phyloP scores from a whole-genome alignment of 1,139 yeast genomes.

The Komagataea norvegica region DNA sequence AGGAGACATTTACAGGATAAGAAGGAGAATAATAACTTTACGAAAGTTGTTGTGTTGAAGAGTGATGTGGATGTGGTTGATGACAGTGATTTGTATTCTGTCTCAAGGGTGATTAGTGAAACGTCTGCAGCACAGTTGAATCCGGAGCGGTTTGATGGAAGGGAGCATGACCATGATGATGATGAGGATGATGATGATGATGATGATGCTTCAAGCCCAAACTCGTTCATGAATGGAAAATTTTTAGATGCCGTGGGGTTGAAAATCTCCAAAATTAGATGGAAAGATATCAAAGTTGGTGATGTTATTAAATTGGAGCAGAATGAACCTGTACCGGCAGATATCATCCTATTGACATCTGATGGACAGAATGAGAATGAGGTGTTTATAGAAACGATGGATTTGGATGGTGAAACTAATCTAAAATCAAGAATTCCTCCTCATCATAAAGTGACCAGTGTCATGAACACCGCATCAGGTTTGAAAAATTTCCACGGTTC shows the following conservation, averaged over 20 bases:
- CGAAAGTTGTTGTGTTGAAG: slow-evolving; percentile 30
- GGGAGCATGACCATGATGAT: too few species aligned
- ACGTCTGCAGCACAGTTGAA: slow-evolving; percentile 19
- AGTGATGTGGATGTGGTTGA: slow-evolving; percentile 3
- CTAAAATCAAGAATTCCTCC: slow-evolving; percentile 75
- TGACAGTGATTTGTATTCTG: slow-evolving; percentile 16
- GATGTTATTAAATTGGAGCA: slow-evolving; percentile 67
- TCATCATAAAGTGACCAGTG: slow-evolving; percentile 53
- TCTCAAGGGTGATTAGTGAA: slow-evolving; percentile 18
- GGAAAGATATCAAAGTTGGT: slow-evolving; percentile 85
- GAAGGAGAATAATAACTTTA: slow-evolving; percentile 68
- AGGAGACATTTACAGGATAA: slow-evolving; percentile 81
- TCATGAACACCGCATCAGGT: slow-evolving; percentile 45
- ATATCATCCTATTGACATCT: slow-evolving; percentile 64
- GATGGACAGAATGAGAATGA: slow-evolving; percentile 58
- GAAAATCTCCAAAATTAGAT: slow-evolving; percentile 38
- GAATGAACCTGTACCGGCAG: slow-evolving; percentile 95
- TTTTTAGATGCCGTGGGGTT: slow-evolving; percentile 35
- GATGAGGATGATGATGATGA: slow-evolving; percentile 17
- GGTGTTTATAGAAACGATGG: slow-evolving; percentile 92
- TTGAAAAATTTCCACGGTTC: slow-evolving; percentile 48
- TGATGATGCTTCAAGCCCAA: slow-evolving; percentile 20
- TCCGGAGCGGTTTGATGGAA: too few species aligned
- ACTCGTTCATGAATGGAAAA: slow-evolving; percentile 22
- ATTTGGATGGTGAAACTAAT: slow-evolving; percentile 94